Evolutionary conservation across 139 green algal species (phyloP), one percentile per base, ranked within the genome.

Genomic region (Chlorella sp.): DNA sequence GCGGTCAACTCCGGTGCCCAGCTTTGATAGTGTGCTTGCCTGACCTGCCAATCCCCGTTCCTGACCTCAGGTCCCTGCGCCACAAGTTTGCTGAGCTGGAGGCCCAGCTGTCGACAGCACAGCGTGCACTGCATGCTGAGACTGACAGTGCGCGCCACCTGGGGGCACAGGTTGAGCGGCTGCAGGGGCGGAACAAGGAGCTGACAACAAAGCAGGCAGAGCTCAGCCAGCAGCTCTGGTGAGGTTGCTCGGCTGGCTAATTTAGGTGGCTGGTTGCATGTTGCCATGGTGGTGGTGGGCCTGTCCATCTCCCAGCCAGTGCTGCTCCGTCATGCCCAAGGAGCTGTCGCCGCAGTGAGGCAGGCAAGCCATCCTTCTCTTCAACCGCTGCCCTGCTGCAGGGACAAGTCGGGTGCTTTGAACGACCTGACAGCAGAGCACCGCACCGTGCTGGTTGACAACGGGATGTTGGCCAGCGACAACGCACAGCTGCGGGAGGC

Each of bases 151-250:
- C 22, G 0, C 32, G 26, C 22, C 86, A 78, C 34, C 86, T 89
- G 76, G 57, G 24, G 26, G 57, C 75, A 1, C 42, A 68, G 34
- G 11, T 77, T 16, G 85, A 88, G 66, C 83, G 64, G 37, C 24
- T 80, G 83, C 83, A 66, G 39, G 64, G 15, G 15, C 64, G 28
- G 64, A 64, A 81, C 36, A 61, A 79, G 61, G 83, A 88, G 83
- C 39, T 26, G 26, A 28, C 37, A 7, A 24, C 14, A 26, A 88
- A 79, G 66, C 83, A 88, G 64, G 82, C 82, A 9, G 82, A 86
- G 82, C 19, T 53, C 34, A 66, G 34, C 42, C 82, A 86, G 82
- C 82, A 86, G 82, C 82, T 86, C 1, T 53, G 34, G 82, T 86
- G 82, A 71, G 71, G 21, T 18, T 76, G 68, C 22, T n/a, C 15